Conservation (phyloP, 2,329 filamentous ascomycete genomes). For the Cladosporium sp. region DNA sequence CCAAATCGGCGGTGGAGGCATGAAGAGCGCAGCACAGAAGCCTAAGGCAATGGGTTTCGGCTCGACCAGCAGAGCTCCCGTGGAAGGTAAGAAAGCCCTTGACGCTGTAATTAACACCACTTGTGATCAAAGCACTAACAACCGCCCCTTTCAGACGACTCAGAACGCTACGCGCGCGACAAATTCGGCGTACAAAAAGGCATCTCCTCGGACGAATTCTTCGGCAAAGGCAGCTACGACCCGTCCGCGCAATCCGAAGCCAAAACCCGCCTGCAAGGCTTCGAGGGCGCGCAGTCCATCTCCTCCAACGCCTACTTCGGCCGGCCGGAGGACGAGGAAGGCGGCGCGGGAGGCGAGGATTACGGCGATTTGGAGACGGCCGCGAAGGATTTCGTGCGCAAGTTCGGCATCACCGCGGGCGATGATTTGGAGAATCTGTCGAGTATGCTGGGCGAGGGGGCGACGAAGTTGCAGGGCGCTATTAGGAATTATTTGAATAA, state of each 20-base stretch:
- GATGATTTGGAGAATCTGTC: slow-evolving; percentile 93
- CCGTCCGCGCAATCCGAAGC: slow-evolving; percentile 77
- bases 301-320: slow-evolving; percentile 98
- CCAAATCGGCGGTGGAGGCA: slow-evolving; percentile 64
- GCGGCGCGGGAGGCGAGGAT: slow-evolving; percentile 57
- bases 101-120: no score
- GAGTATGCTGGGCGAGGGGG: slow-evolving; percentile 78
- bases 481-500: slow-evolving; percentile 34
- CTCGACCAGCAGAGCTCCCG: slow-evolving; percentile 57
- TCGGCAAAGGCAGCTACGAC: slow-evolving; percentile 85
- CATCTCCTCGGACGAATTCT: slow-evolving; percentile 98
- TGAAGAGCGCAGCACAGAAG: slow-evolving; percentile 49
- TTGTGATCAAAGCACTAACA: not conserved
- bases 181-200: slow-evolving; percentile 94
- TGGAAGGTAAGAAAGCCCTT: slow-evolving; percentile 59
- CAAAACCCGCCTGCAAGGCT: slow-evolving; percentile 80
- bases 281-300: slow-evolving; percentile 88
- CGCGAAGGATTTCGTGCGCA: slow-evolving; percentile 92
- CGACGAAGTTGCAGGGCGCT: slow-evolving; percentile 71
- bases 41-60: slow-evolving; percentile 87
- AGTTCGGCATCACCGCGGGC: slow-evolving; percentile 91
- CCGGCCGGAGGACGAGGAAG: slow-evolving; percentile 66
- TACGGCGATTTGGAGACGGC: slow-evolving; percentile 91
- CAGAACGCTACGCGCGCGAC: slow-evolving; percentile 74
- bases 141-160: slow-evolving; percentile 27